Conservation (phyloP, 1,284 basidiomycete species). For the Porogramme epimiltina region DNA sequence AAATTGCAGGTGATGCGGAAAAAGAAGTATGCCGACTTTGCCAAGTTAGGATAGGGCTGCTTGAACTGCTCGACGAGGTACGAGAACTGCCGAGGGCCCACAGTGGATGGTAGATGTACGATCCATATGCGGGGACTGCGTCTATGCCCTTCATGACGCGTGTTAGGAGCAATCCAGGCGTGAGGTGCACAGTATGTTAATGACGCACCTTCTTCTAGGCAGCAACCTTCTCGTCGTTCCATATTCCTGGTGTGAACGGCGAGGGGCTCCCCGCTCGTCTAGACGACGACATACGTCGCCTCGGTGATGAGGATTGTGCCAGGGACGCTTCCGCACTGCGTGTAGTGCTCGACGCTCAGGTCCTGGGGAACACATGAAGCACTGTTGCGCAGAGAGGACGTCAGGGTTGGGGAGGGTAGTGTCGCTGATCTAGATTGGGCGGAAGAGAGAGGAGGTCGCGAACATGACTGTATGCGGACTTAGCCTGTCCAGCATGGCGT, state of each 20-base stretch:
- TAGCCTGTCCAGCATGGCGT: too few relatives aligned
- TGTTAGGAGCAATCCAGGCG: not conserved
- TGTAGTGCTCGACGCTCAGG: constrained; percentile 46
- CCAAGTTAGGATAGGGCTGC: too few relatives aligned
- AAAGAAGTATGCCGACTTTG: too few relatives aligned
- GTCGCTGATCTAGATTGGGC: too few relatives aligned
- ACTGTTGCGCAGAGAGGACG: constrained; percentile 36
- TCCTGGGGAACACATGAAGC: constrained; percentile 28
- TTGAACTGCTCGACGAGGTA: too few relatives aligned
- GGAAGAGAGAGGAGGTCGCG: too few relatives aligned
- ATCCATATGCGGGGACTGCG: too few relatives aligned
- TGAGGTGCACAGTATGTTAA: not conserved
- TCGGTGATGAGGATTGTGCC: constrained; percentile 55
- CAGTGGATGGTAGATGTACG: too few relatives aligned
- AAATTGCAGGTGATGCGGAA: too few relatives aligned
- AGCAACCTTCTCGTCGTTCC: constrained; percentile 42
- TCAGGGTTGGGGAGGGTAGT: too few relatives aligned
- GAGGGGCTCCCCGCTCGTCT: constrained; percentile 37
- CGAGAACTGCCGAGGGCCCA: too few relatives aligned
- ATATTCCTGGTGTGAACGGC: constrained; percentile 49
- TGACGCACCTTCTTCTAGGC: constrained; percentile 46
- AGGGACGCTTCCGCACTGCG: constrained; percentile 42
- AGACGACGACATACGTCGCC: constrained; percentile 42
- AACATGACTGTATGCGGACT: too few relatives aligned
- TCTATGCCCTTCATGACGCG: not conserved